Evolutionary conservation across 768 basidiomycete species (phyloP).

Genomic region (Suillus subaureus): DNA sequence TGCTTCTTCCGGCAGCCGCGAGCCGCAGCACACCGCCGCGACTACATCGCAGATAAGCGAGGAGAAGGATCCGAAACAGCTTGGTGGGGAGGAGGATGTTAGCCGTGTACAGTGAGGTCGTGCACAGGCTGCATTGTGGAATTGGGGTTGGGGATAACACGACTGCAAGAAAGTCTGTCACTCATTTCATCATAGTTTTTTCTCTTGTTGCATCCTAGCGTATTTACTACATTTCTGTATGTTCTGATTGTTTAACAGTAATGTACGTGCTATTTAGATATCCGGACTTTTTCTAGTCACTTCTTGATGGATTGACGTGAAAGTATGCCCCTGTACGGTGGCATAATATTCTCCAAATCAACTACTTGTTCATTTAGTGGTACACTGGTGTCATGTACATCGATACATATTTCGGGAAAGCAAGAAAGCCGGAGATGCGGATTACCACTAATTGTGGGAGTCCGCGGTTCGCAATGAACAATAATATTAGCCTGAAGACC

Average conservation of each 20-base stretch:
- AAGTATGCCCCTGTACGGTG: not conserved
- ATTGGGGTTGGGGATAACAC: not conserved
- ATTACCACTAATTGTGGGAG: not conserved
- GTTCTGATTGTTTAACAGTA: not conserved
- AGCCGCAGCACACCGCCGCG: constrained; percentile 33
- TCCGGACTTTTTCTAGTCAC: not conserved
- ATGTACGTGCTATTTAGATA: not conserved
- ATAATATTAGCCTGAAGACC: no score
- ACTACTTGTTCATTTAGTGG: not conserved
- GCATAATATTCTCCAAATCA: not conserved
- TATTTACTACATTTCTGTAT: not conserved
- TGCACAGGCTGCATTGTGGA: not conserved
- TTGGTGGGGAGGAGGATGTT: not conserved
- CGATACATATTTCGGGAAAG: not conserved
- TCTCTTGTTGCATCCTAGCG: not conserved
- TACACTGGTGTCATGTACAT: not conserved
- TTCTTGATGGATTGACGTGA: not conserved
- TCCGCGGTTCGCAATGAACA: not conserved
- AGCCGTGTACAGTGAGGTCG: not conserved
- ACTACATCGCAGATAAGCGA: constrained; percentile 30
- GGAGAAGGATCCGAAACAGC: constrained; percentile 21
- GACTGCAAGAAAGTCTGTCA: not conserved
- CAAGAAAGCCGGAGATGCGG: not conserved
- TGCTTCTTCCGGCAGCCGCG: constrained; percentile 34
- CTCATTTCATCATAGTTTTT: not conserved